Percentiles rank a stretch among this genome's conserved stretches.
phyloP scores from a whole-genome alignment of 2,329 filamentous ascomycete genomes.

The Diaporthe citri region DNA sequence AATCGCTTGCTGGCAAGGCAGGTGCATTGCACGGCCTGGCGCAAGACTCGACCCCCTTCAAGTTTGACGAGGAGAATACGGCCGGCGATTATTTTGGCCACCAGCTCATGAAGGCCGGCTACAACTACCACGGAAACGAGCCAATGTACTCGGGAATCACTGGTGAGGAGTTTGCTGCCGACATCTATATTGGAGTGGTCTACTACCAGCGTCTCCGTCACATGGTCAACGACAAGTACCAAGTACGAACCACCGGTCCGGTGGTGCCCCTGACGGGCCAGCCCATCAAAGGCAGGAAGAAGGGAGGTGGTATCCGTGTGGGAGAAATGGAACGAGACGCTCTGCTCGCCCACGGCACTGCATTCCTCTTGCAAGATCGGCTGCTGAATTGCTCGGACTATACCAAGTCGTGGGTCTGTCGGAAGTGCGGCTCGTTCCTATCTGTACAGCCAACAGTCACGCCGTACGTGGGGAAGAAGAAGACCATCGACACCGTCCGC shows the following conservation, averaged over 20 bases:
- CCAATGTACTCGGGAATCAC: conserved; percentile 99
- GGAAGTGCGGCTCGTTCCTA: conserved; percentile 89
- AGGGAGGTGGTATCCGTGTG: conserved; percentile 97
- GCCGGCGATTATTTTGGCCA: conserved; percentile 96
- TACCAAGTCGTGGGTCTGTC: conserved; percentile 89
- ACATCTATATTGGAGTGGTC: conserved; percentile 96
- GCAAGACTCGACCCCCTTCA: conserved; percentile 95
- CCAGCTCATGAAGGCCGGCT: conserved; percentile 93
- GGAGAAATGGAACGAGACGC: conserved; percentile 99
- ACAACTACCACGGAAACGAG: conserved; percentile 98
- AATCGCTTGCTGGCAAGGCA: conserved; percentile 95
- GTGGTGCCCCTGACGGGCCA: conserved; percentile 92
- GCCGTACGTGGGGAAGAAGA: conserved; percentile 73
- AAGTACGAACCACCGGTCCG: conserved; percentile 95
- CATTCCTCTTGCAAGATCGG: conserved; percentile 94
- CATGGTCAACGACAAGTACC: conserved; percentile 99
- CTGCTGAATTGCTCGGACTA: conserved; percentile 98
- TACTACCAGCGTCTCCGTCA: conserved; percentile 98
- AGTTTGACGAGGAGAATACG: conserved; percentile 91
- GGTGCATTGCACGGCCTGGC: conserved; percentile 95
- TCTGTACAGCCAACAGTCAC: conserved; percentile 85
- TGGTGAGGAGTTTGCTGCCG: conserved; percentile 90
- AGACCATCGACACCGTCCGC: conserved; percentile 77
- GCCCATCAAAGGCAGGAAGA: conserved; percentile 95
- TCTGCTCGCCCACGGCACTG: conserved; percentile 92